These are phyloP conservation scores for Nigrospora sphaerica DNA, from an alignment of 2,329 filamentous ascomycete genomes.

Conservation along the genomic window DNA sequence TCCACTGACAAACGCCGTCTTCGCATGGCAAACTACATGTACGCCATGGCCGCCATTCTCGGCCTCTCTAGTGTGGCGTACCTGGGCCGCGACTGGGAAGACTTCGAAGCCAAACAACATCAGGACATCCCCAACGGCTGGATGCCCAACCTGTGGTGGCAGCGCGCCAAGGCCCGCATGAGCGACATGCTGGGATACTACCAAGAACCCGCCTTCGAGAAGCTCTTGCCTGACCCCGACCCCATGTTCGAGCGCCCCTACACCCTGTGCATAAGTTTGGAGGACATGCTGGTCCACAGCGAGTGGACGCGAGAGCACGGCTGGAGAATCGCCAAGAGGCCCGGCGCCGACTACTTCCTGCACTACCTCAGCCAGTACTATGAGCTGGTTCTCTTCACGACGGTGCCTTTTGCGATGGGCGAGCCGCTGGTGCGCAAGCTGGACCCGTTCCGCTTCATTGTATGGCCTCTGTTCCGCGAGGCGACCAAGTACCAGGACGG, in stretches of 20 bases:
- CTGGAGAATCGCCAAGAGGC: slow-evolving; percentile 91
- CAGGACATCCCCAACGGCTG: slow-evolving; percentile 74
- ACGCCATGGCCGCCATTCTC: slow-evolving; percentile 50
- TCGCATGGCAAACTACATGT: slow-evolving; percentile 68
- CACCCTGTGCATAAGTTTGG: slow-evolving; percentile 84
- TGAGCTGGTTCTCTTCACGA: slow-evolving; percentile 93
- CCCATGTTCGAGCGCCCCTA: slow-evolving; percentile 79
- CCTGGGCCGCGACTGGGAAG: slow-evolving; percentile 82
- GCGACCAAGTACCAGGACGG: slow-evolving; percentile 96
- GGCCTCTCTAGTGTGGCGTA: slow-evolving; percentile 50
- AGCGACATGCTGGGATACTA: slow-evolving; percentile 81
- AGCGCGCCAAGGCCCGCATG: slow-evolving; percentile 68
- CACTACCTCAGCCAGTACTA: slow-evolving; percentile 97
- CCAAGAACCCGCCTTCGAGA: slow-evolving; percentile 90
- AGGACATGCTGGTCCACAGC: slow-evolving; percentile 90
- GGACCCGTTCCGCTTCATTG: slow-evolving; percentile 90
- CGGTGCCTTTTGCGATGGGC: slow-evolving; percentile 73
- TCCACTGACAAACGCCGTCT: slow-evolving; percentile 80
- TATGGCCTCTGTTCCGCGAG: slow-evolving; percentile 91
- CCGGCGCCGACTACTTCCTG: slow-evolving; percentile 94
- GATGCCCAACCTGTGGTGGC: slow-evolving; percentile 69
- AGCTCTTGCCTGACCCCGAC: slow-evolving; percentile 78
- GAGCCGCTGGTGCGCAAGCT: slow-evolving; percentile 88
- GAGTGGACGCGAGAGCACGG: slow-evolving; percentile 93
- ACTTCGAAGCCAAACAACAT: slow-evolving; percentile 64